A percentile compares a stretch with the other conserved stretches of the same genome.
Evolutionary conservation across 148 eudicot species (phyloP).

Genomic region (Rheum nobile): DNA sequence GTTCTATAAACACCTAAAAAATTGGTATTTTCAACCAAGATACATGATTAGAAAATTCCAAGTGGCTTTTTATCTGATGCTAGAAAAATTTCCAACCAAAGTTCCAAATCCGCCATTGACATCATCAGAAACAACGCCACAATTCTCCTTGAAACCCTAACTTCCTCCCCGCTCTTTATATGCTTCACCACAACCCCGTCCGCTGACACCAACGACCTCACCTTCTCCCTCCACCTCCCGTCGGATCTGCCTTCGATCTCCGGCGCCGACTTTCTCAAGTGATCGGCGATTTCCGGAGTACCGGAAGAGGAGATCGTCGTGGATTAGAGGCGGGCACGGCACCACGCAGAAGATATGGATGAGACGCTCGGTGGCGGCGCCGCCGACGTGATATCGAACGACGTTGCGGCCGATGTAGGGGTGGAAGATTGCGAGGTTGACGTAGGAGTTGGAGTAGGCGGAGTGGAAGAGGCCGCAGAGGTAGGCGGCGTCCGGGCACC

Average conservation of each 20-base stretch:
- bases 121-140: slow-evolving; percentile 60
- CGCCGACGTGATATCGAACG: slow-evolving; percentile 61
- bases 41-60: not conserved
- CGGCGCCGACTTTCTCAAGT: no score
- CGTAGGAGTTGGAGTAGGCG: no score
- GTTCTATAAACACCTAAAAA: not conserved
- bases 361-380: slow-evolving; percentile 41
- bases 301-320: no score
- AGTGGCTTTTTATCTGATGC: not conserved
- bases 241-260: slow-evolving; percentile 8
- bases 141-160: slow-evolving; percentile 49
- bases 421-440: slow-evolving; percentile 88
- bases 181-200: slow-evolving; percentile 60
- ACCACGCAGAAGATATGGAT: no score
- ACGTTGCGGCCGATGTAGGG: slow-evolving; percentile 65
- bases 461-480: no score
- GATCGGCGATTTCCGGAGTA: no score
- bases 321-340: no score
- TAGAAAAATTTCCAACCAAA: not conserved
- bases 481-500: no score
- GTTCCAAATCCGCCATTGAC: slow-evolving; percentile 67
- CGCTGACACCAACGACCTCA: slow-evolving; percentile 45
- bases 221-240: slow-evolving; percentile 59
- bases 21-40: not conserved
- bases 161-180: slow-evolving; percentile 68